Conservation (phyloP, 2,329 filamentous ascomycete genomes). For the Colletotrichum gloeosporioides region DNA sequence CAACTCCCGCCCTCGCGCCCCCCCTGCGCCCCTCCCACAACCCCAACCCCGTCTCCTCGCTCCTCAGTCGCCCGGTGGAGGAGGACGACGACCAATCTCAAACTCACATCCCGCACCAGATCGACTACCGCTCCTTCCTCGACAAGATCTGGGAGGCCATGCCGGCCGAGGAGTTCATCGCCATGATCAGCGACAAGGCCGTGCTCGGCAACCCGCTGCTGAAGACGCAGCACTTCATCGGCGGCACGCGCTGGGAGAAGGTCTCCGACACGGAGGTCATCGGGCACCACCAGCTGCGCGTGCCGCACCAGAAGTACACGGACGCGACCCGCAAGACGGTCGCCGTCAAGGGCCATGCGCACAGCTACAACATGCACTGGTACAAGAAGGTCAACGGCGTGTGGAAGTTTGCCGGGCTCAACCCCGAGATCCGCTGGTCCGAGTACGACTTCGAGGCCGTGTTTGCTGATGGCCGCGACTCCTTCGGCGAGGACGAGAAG, state of each 20-base stretch:
- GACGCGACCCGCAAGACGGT: constrained; percentile 53
- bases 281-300: constrained; percentile 66
- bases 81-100: constrained; percentile 24
- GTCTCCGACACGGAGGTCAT: constrained; percentile 63
- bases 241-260: constrained; percentile 62
- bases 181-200: constrained; percentile 60
- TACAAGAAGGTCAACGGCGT: constrained; percentile 63
- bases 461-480: constrained; percentile 37
- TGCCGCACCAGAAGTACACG: constrained; percentile 66
- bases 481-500: constrained; percentile 5
- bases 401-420: constrained; percentile 66
- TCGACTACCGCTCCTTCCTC: constrained; percentile 74
- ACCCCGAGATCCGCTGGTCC: constrained; percentile 60
- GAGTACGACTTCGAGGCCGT: constrained; percentile 64
- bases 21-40: not conserved
- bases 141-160: constrained; percentile 66
- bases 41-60: not conserved
- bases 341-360: constrained; percentile 64
- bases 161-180: constrained; percentile 65
- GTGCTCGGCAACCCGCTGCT: constrained; percentile 67
- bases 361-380: constrained; percentile 62
- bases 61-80: not conserved
- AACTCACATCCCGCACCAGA: constrained; percentile 40
- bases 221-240: constrained; percentile 70
- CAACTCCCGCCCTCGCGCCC: not conserved